Evolutionary conservation across 2,329 filamentous ascomycete genomes (phyloP).

Genomic region (Biscogniauxia marginata): DNA sequence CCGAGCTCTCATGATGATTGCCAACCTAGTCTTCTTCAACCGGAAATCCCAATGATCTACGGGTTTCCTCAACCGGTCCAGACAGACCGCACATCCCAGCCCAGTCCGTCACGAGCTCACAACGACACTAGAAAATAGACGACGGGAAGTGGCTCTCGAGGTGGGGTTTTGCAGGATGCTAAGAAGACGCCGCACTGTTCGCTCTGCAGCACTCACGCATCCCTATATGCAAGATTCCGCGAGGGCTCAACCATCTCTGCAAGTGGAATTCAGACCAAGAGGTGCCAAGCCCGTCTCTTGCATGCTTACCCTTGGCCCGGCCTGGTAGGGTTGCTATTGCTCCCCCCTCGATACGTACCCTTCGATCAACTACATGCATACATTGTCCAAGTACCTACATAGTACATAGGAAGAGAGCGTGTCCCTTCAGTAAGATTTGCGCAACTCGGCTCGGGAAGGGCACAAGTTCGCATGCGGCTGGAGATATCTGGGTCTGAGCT

Average conservation of each 20-base stretch:
- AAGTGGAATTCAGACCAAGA: slow-evolving; percentile 24
- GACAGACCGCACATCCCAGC: not conserved
- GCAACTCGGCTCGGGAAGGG: not conserved
- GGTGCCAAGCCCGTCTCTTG: slow-evolving; percentile 30
- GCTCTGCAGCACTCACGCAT: slow-evolving; percentile 30
- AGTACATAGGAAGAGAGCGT: not conserved
- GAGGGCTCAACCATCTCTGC: slow-evolving; percentile 24
- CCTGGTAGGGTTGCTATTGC: slow-evolving; percentile 1
- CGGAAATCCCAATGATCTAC: not conserved
- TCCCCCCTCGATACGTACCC: not conserved
- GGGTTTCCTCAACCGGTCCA: not conserved
- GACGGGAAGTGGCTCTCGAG: slow-evolving; percentile 20
- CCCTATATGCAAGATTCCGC: slow-evolving; percentile 36
- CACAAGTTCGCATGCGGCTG: not conserved
- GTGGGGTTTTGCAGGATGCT: slow-evolving; percentile 21
- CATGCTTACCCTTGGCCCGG: slow-evolving; percentile 20
- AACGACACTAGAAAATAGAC: slow-evolving; percentile 10
- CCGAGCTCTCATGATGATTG: not conserved
- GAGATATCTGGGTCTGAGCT: not conserved
- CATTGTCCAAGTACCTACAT: not conserved
- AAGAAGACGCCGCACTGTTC: slow-evolving; percentile 24
- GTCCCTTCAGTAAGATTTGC: not conserved
- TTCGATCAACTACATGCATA: not conserved
- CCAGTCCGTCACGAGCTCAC: not conserved
- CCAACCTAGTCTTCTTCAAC: not conserved